Evolutionary conservation across 2,329 filamentous ascomycete species (phyloP).

Genomic region (Pseudogymnoascus pannorum): DNA sequence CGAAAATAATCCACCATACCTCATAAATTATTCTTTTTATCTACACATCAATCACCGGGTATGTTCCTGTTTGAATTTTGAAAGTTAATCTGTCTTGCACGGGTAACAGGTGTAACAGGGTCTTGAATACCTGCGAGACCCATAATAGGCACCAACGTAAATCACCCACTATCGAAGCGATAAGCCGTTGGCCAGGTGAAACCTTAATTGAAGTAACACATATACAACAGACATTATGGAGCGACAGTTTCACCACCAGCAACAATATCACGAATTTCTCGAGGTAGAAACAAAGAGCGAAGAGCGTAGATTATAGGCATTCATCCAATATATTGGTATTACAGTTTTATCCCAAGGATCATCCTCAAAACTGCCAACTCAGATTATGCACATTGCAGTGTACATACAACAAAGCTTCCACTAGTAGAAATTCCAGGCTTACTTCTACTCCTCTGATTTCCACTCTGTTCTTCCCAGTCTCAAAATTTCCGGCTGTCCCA

Average conservation of each 20-base stretch:
- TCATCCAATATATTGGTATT: not conserved
- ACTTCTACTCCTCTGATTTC: conserved; percentile 15
- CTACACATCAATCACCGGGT: not conserved
- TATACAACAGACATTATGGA: not conserved
- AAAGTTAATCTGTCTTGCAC: not conserved
- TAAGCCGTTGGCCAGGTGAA: conserved; percentile 8
- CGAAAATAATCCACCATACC: not conserved
- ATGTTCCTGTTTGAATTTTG: not conserved
- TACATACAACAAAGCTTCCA: not conserved
- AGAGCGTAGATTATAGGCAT: not conserved
- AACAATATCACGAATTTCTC: not conserved
- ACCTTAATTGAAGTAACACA: conserved; percentile 2
- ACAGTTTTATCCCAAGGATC: not conserved
- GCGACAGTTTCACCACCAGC: not conserved
- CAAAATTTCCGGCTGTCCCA: conserved; percentile 44
- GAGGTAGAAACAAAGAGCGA: not conserved
- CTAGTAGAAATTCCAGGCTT: not conserved
- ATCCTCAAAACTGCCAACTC: not conserved
- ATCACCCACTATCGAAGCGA: conserved; percentile 6
- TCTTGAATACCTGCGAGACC: not conserved
- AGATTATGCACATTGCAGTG: not conserved
- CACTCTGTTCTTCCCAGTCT: conserved; percentile 41
- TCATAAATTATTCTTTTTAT: not conserved
- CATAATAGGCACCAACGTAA: conserved; percentile 5
- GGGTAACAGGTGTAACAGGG: no score